phyloP scores from a whole-genome alignment of 2,329 filamentous ascomycete species.

The Bretziella fagacearum region DNA sequence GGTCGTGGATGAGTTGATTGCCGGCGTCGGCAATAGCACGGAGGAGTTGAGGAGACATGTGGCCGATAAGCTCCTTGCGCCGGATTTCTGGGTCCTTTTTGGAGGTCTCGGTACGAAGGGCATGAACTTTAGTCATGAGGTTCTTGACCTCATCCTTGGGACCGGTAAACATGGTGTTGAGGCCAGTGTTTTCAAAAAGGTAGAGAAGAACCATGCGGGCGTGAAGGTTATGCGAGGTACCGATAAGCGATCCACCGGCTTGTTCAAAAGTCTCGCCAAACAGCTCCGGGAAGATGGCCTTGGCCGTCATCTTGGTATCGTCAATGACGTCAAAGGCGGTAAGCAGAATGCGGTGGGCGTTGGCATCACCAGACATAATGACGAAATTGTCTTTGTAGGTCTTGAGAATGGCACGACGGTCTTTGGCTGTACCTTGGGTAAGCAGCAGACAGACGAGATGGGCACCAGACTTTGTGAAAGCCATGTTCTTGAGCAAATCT shows the following conservation, averaged over 20 bases:
- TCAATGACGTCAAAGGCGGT: slow-evolving; percentile 83
- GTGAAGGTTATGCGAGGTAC: slow-evolving; percentile 47
- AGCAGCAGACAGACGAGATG: slow-evolving; percentile 66
- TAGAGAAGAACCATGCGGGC: slow-evolving; percentile 58
- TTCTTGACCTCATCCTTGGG: slow-evolving; percentile 43
- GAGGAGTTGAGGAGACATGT: slow-evolving; percentile 59
- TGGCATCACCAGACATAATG: slow-evolving; percentile 61
- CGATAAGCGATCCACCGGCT: slow-evolving; percentile 46
- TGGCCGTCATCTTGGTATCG: slow-evolving; percentile 76
- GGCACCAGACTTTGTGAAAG: slow-evolving; percentile 81
- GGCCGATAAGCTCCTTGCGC: slow-evolving; percentile 56
- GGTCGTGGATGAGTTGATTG: slow-evolving; percentile 50
- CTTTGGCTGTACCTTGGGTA: slow-evolving; percentile 76
- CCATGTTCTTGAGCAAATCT: slow-evolving; percentile 84
- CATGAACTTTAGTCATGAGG: slow-evolving; percentile 53
- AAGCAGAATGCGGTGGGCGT: slow-evolving; percentile 68
- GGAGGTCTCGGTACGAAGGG: slow-evolving; percentile 65
- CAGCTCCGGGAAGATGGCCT: slow-evolving; percentile 75
- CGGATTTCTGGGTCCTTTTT: slow-evolving; percentile 77
- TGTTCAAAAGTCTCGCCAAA: slow-evolving; percentile 52
- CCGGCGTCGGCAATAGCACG: slow-evolving; percentile 54
- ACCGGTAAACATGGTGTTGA: slow-evolving; percentile 45
- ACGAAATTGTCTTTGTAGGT: slow-evolving; percentile 82
- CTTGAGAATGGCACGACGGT: slow-evolving; percentile 74
- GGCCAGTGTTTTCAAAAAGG: slow-evolving; percentile 51